Evolutionary conservation across 495 filamentous ascomycete genomes (phyloP).

Genomic region (Mycothermus thermophilus): DNA sequence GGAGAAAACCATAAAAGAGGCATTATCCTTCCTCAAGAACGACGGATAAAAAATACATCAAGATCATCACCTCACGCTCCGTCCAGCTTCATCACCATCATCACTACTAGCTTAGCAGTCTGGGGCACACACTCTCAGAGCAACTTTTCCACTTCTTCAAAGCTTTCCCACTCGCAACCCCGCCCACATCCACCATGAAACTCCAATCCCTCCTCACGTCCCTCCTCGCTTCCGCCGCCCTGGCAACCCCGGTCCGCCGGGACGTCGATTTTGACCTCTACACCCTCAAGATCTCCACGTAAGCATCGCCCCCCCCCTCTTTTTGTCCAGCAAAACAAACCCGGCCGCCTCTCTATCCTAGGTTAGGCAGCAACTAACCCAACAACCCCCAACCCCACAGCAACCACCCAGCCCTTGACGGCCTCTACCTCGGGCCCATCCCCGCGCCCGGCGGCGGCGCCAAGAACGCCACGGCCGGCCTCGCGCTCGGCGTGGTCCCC

Average conservation of each 20-base stretch:
- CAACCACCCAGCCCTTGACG: conserved; percentile 8
- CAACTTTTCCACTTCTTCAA: neutral
- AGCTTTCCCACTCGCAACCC: neutral
- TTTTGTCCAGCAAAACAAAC: neutral
- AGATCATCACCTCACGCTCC: too few species aligned
- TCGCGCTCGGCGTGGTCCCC: conserved; percentile 11
- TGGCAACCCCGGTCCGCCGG: conserved; percentile 6
- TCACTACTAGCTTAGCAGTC: neutral
- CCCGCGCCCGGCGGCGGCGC: too few species aligned
- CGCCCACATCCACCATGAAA: conserved; percentile 13
- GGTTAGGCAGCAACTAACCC: conserved; percentile 1
- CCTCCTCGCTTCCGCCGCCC: conserved; percentile 7
- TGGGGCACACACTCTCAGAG: neutral
- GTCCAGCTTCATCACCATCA: neutral
- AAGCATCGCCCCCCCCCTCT: neutral
- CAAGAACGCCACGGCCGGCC: too few species aligned
- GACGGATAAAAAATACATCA: too few species aligned
- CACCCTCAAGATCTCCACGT: conserved; percentile 14
- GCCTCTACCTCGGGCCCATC: conserved; percentile 3
- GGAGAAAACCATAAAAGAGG: neutral
- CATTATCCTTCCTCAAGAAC: neutral
- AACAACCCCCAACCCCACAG: conserved; percentile 1
- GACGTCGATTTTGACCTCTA: conserved; percentile 5
- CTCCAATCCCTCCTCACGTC: conserved; percentile 5
- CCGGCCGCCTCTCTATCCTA: neutral